Evolutionary conservation across 495 filamentous ascomycete species (phyloP).

Genomic region (Evansstolkia leycettana): DNA sequence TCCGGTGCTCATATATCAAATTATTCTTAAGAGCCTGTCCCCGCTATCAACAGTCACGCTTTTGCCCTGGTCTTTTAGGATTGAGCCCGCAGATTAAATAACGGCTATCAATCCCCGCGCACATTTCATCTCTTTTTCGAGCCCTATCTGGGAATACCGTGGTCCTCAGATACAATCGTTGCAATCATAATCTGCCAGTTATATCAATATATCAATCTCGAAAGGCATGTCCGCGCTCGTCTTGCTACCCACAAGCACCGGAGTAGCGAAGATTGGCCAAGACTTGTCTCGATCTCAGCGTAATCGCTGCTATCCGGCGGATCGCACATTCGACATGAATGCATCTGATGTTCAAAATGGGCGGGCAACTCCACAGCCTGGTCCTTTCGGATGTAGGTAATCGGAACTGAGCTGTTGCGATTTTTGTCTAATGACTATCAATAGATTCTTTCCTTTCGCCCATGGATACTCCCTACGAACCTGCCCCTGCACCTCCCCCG

Average conservation of each 20-base stretch:
- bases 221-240: slow-evolving; percentile 23
- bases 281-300: slow-evolving; percentile 1
- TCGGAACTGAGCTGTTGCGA: background rate
- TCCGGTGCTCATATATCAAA: no score
- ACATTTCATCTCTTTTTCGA: background rate
- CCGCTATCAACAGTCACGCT: no score
- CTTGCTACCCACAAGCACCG: slow-evolving; percentile 14
- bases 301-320: no score
- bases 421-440: slow-evolving; percentile 10
- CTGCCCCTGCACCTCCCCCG: slow-evolving; percentile 43
- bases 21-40: slow-evolving; percentile 9
- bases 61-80: no score
- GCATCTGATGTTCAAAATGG: slow-evolving; percentile 17
- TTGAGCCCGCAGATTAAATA: slow-evolving; percentile 1
- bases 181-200: background rate
- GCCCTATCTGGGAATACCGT: background rate
- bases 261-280: slow-evolving; percentile 12
- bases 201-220: slow-evolving; percentile 2
- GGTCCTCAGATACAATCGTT: no score
- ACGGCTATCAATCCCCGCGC: slow-evolving; percentile 1
- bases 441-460: slow-evolving; percentile 34
- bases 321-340: slow-evolving; percentile 20
- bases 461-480: slow-evolving; percentile 41
- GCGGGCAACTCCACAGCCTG: slow-evolving; percentile 19
- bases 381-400: slow-evolving; percentile 51